Evolutionary conservation across 108 stramenopile genomes (phyloP).

Genomic region (Chaetoceros tenuissimus): DNA sequence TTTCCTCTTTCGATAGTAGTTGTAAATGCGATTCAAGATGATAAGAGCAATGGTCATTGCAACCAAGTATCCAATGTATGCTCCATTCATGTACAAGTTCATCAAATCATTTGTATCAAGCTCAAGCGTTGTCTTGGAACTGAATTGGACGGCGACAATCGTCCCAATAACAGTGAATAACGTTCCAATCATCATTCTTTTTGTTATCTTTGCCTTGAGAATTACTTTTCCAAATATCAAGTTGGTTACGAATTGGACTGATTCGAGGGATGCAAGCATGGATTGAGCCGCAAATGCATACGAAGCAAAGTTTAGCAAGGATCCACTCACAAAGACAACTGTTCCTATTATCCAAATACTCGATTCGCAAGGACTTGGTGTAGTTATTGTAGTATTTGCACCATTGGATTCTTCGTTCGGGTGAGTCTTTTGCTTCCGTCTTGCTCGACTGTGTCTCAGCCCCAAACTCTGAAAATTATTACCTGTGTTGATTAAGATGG

Average conservation of each 20-base stretch:
- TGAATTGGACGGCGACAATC: slow-evolving; percentile 37
- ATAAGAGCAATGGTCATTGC: slow-evolving; percentile 18
- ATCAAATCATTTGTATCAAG: slow-evolving; percentile 21
- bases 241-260: slow-evolving; percentile 70
- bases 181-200: slow-evolving; percentile 47
- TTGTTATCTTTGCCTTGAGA: slow-evolving; percentile 31
- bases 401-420: slow-evolving; percentile 12
- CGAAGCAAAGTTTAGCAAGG: slow-evolving; percentile 57
- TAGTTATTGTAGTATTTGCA: slow-evolving; percentile 14
- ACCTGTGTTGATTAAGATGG: slow-evolving; percentile 64
- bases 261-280: slow-evolving; percentile 59
- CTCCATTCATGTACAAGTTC: slow-evolving; percentile 19
- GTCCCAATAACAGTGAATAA: slow-evolving; percentile 47
- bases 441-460: slow-evolving; percentile 16
- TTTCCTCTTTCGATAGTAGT: slow-evolving; percentile 13
- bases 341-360: slow-evolving; percentile 49
- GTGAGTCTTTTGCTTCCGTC: slow-evolving; percentile 10
- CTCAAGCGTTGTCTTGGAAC: slow-evolving; percentile 30
- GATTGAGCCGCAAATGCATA: slow-evolving; percentile 64
- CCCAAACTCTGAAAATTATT: slow-evolving; percentile 65
- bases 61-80: slow-evolving; percentile 23
- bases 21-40: slow-evolving; percentile 19
- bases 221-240: slow-evolving; percentile 53
- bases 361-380: slow-evolving; percentile 11
- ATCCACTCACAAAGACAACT: slow-evolving; percentile 40